These are phyloP conservation scores for Didymella segeticola DNA, from an alignment of 2,329 filamentous ascomycete genomes.

Conservation along the genomic window DNA sequence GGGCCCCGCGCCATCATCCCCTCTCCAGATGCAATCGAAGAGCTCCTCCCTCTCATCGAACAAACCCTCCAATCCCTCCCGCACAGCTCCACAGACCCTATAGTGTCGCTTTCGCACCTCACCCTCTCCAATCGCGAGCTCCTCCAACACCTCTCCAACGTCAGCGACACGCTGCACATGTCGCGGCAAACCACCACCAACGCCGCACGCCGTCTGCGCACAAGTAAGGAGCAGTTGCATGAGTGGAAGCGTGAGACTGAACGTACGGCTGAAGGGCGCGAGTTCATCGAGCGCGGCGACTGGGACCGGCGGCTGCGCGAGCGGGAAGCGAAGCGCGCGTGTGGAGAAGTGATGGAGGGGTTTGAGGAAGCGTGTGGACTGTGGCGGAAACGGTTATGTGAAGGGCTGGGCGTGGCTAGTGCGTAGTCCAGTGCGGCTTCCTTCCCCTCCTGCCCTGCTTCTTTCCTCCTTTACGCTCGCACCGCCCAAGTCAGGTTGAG, in stretches of 20 bases:
- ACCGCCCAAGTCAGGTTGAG: background rate
- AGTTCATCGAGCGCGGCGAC: constrained; percentile 80
- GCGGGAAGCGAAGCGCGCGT: constrained; percentile 83
- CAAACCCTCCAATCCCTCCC: constrained; percentile 72
- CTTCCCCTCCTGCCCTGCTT: background rate
- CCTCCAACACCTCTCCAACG: constrained; percentile 79
- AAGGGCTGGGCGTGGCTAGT: constrained; percentile 47
- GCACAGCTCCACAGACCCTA: constrained; percentile 66
- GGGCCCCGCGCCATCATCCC: constrained; percentile 71
- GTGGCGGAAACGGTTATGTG: constrained; percentile 77
- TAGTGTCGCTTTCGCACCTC: constrained; percentile 71
- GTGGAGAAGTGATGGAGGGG: constrained; percentile 85
- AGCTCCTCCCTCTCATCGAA: constrained; percentile 71
- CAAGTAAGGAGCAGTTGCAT: constrained; percentile 81
- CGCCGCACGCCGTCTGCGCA: constrained; percentile 79
- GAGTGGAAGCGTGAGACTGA: constrained; percentile 87
- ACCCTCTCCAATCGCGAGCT: constrained; percentile 72
- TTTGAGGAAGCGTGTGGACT: constrained; percentile 90
- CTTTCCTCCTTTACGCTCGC: background rate
- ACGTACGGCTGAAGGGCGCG: constrained; percentile 78
- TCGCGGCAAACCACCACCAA: constrained; percentile 85
- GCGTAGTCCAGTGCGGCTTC: constrained; percentile 31
- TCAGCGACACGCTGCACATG: constrained; percentile 94
- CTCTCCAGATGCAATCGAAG: constrained; percentile 70
- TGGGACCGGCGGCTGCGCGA: constrained; percentile 80